Evolutionary conservation across 768 basidiomycete genomes (phyloP), one percentile per base, ranked within the genome.

Genomic region (Asterophora parasitica): DNA sequence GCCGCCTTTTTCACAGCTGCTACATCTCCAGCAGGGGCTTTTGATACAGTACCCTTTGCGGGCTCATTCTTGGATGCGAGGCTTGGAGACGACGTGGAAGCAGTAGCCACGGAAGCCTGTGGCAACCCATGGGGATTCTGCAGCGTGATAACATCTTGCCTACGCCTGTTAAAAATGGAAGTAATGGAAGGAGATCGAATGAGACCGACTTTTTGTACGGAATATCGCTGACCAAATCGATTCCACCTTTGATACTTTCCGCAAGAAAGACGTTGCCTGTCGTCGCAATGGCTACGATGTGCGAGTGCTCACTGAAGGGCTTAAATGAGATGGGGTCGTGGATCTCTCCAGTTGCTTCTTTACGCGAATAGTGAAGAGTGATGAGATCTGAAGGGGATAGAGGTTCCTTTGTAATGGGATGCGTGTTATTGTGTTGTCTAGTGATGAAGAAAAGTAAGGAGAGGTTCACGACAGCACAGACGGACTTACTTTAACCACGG

Each of bases 251-350:
- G 49, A 92, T 73, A 56, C 93, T 95, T 39, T 97, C 96, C 7
- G 87, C 85, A 13, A 94, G 75, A 65, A 88, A 98, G 11, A 98
- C 92, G 61, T 96, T 96, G 12, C 92, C 93, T 0, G 92, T 92
- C 0, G 82, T 85, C 5, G 85, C 83, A 55, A 96, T 83, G 34
- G 90, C 88, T 31, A 92, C 89, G 46, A 99, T 89, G 61, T 97
- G 89, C 1, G 95, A 94, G 63, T 98, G 95, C 53, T 95, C 87
- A 61, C 78, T 93, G 76, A 99, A 96, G 2, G 90, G 87, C 64
- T 97, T 98, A 79, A 95, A 99, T 3, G 92, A 92, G 36, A 99
- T 92, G 0, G 96, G 96, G 64, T 99, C 96, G 63, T 96, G 86
- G 10, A 90, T 80, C 65, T 92, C 88, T 32, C 88, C 88, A 19